These are phyloP conservation scores for Haplosporangium gracile DNA, from an alignment of 192 early-diverging fungal species.

Conservation along the genomic window DNA sequence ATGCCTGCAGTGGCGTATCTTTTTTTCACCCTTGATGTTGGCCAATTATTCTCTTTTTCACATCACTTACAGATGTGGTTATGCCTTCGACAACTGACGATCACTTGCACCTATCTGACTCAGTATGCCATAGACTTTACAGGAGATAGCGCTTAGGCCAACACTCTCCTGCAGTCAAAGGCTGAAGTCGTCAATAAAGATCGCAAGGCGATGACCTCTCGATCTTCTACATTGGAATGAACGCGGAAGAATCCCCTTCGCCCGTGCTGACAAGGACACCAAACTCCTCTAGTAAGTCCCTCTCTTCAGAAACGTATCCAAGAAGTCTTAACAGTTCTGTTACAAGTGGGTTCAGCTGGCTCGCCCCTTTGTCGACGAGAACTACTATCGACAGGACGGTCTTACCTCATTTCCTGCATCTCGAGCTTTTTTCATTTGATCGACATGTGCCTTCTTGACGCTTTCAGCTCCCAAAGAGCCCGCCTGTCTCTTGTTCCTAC, in stretches of 20 bases:
- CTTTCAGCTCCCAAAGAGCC: no score
- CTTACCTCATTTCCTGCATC: background rate
- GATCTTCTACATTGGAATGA: background rate
- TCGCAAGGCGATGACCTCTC: background rate
- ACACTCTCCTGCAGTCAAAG: background rate
- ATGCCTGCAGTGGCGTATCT: no score
- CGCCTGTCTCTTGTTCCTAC: no score
- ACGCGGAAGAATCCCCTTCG: background rate
- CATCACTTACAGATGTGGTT: background rate
- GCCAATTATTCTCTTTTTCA: background rate
- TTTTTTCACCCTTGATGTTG: no score
- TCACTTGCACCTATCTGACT: background rate
- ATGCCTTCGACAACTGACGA: background rate
- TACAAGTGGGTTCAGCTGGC: background rate
- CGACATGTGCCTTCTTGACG: no score
- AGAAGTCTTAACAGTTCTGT: background rate
- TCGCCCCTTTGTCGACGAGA: background rate
- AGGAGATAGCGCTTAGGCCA: background rate
- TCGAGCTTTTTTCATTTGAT: no score
- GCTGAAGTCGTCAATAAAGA: background rate
- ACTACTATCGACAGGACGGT: background rate
- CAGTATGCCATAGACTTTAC: background rate
- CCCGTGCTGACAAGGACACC: background rate
- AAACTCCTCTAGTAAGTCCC: background rate
- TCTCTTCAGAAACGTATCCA: background rate